A percentile compares a stretch with the other conserved stretches of the same genome.
Conservation (phyloP, 1,284 basidiomycete species). For the Boletus sp. region DNA sequence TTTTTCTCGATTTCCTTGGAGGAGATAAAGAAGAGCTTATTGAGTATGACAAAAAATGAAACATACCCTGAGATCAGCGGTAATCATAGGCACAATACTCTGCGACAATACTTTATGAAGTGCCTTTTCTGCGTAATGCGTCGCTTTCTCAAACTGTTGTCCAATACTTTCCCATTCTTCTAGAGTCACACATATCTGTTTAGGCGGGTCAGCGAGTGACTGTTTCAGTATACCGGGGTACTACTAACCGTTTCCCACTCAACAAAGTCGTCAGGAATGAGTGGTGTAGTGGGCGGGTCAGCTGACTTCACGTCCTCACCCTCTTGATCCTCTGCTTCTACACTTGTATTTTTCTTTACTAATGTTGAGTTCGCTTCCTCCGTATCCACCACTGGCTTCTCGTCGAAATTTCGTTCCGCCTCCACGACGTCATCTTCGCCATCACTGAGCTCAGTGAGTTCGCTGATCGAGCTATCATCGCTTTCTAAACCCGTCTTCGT, state of each 20-base stretch:
- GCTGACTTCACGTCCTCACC: neutral
- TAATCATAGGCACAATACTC: conserved; percentile 65
- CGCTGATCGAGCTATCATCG: conserved; percentile 58
- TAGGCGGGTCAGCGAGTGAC: conserved; percentile 1
- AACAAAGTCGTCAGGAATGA: conserved; percentile 54
- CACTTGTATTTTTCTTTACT: neutral
- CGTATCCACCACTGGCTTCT: neutral
- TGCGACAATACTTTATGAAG: conserved; percentile 68
- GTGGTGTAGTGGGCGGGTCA: conserved; percentile 8
- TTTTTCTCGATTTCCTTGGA: conserved; percentile 63
- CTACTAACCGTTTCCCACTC: conserved; percentile 81
- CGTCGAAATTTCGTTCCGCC: conserved; percentile 12
- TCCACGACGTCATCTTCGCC: conserved; percentile 23
- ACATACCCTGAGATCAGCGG: conserved; percentile 50
- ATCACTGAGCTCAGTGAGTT: conserved; percentile 69
- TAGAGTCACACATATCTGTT: conserved; percentile 75
- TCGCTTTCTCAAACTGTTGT: conserved; percentile 69
- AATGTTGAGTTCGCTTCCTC: conserved; percentile 3
- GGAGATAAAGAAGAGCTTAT: conserved; percentile 6
- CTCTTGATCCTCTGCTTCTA: conserved; percentile 2
- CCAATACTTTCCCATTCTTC: conserved; percentile 77
- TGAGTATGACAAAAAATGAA: neutral
- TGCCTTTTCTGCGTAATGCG: conserved; percentile 77
- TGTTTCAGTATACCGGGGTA: neutral
- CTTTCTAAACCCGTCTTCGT: conserved; percentile 55